phyloP scores from a whole-genome alignment of 108 stramenopile genomes.

The Seminavis robusta region DNA sequence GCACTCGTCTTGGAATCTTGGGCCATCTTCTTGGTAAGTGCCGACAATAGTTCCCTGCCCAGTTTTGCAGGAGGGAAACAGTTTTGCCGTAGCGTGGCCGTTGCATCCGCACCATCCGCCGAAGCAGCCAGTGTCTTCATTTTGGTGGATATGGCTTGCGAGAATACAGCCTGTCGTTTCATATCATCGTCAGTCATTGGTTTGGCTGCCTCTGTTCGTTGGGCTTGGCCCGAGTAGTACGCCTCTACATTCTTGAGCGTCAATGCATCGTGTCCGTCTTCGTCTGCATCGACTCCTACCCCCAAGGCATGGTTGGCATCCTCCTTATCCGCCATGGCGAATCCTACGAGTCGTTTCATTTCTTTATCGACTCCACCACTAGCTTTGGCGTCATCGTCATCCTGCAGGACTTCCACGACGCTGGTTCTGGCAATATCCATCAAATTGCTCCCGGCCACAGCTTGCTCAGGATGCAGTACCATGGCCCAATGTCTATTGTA shows the following conservation, averaged over 20 bases:
- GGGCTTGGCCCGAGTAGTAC: constrained; percentile 47
- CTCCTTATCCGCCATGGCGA: constrained; percentile 54
- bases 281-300: constrained; percentile 43
- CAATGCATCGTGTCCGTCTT: constrained; percentile 54
- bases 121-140: constrained; percentile 1
- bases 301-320: constrained; percentile 78
- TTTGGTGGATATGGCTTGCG: constrained; percentile 43
- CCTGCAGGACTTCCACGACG: constrained; percentile 35
- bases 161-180: constrained; percentile 46
- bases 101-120: background rate
- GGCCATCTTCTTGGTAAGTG: constrained; percentile 83
- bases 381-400: constrained; percentile 67
- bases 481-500: constrained; percentile 90
- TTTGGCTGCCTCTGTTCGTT: background rate
- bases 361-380: constrained; percentile 70
- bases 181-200: constrained; percentile 15
- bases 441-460: constrained; percentile 67
- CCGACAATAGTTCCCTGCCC: constrained; percentile 60
- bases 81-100: constrained; percentile 22
- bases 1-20: constrained; percentile 74
- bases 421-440: constrained; percentile 50
- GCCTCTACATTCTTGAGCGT: constrained; percentile 67
- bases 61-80: constrained; percentile 69
- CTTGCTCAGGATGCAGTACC: constrained; percentile 79
- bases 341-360: constrained; percentile 69